Conservation (phyloP, 2,329 filamentous ascomycete species). For the Coniella lustricola region DNA sequence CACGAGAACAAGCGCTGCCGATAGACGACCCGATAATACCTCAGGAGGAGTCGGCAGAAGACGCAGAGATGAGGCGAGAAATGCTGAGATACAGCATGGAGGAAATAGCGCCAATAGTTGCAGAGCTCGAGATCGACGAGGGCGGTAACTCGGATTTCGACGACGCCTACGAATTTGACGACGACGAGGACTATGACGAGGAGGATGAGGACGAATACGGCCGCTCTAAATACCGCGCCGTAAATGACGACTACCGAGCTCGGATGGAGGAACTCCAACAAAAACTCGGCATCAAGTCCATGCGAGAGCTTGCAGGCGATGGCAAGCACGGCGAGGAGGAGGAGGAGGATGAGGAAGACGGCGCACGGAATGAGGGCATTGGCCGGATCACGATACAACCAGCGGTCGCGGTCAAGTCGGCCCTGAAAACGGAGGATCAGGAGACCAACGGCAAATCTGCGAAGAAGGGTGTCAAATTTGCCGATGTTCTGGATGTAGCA, state of each 20-base stretch:
- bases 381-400: conserved; percentile 47
- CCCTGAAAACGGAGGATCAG: conserved; percentile 16
- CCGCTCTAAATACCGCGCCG: conserved; percentile 57
- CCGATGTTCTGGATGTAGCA: conserved; percentile 65
- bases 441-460: conserved; percentile 20
- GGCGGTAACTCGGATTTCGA: conserved; percentile 10
- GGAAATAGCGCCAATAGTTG: conserved; percentile 86
- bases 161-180: conserved; percentile 36
- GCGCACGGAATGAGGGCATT: conserved; percentile 39
- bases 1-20: conserved; percentile 46
- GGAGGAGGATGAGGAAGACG: neutral
- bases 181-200: conserved; percentile 41
- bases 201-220: conserved; percentile 63
- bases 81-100: conserved; percentile 88
- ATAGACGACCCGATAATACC: conserved; percentile 51
- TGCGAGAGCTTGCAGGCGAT: conserved; percentile 30
- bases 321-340: conserved; percentile 30
- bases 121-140: conserved; percentile 80
- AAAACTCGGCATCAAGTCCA: conserved; percentile 56
- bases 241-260: conserved; percentile 68
- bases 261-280: conserved; percentile 83
- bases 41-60: conserved; percentile 69
- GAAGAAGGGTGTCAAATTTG: conserved; percentile 77
- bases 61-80: conserved; percentile 70
- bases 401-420: conserved; percentile 26